phyloP scores from a whole-genome alignment of 345 rosid genomes.

The Eucalyptus albens region DNA sequence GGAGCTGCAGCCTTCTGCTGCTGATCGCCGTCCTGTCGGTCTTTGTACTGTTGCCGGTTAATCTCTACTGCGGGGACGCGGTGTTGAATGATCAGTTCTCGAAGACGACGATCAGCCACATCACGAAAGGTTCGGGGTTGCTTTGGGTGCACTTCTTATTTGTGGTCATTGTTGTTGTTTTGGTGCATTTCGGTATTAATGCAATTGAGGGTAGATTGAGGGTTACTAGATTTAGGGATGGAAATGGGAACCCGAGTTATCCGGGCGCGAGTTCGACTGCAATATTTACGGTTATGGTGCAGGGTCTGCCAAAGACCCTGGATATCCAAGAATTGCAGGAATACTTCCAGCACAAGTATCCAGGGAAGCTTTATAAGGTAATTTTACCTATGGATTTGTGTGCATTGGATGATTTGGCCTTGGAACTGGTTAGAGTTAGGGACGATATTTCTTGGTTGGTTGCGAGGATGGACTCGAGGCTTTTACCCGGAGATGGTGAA shows the following conservation, averaged over 20 bases:
- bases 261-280: conserved; percentile 60
- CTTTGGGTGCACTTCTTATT: conserved; percentile 87
- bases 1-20: conserved; percentile 57
- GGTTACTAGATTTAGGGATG: conserved; percentile 91
- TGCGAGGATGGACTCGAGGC: conserved; percentile 68
- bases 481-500: conserved; percentile 43
- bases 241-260: conserved; percentile 76
- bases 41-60: conserved; percentile 62
- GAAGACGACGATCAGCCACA: conserved; percentile 71
- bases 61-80: conserved; percentile 79
- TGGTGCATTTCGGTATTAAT: conserved; percentile 66
- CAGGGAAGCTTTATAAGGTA: conserved; percentile 73
- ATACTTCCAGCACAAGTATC: conserved; percentile 66
- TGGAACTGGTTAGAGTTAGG: conserved; percentile 64
- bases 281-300: conserved; percentile 75
- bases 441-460: conserved; percentile 92
- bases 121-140: conserved; percentile 62
- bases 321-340: conserved; percentile 56
- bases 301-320: conserved; percentile 79
- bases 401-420: conserved; percentile 86
- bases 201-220: conserved; percentile 55
- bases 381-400: conserved; percentile 92
- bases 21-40: conserved; percentile 41
- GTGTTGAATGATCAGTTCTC: conserved; percentile 69
- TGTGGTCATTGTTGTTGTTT: conserved; percentile 40